Percentiles rank a stretch among this genome's conserved stretches.
Conservation (phyloP, 305 asterid genomes). For the Solanum hybrid region DNA sequence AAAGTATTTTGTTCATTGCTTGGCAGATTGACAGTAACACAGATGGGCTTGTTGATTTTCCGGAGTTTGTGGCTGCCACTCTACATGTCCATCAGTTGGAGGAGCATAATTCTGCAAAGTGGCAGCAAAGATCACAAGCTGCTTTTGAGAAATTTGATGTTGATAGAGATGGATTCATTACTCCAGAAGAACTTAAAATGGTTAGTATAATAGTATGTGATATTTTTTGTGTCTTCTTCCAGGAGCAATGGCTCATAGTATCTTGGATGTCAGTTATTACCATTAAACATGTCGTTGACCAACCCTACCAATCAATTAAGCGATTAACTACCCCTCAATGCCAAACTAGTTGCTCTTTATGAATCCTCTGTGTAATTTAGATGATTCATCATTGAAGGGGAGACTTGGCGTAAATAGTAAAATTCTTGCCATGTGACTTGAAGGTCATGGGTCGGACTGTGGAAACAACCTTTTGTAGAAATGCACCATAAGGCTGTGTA, state of each 20-base stretch:
- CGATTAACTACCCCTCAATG: neutral
- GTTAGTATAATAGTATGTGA: conserved; percentile 20
- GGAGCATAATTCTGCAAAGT: conserved; percentile 61
- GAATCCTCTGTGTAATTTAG: neutral
- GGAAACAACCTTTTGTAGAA: neutral
- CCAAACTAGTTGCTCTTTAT: neutral
- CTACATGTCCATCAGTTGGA: conserved; percentile 74
- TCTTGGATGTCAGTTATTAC: neutral
- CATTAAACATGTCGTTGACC: neutral
- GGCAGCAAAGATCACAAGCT: conserved; percentile 61
- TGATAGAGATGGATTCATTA: conserved; percentile 69
- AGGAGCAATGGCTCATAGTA: neutral
- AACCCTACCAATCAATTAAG: neutral
- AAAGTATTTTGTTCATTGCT: conserved; percentile 6
- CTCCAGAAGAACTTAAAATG: conserved; percentile 71
- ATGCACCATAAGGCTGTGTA: neutral
- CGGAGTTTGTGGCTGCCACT: conserved; percentile 82
- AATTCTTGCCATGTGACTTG: neutral
- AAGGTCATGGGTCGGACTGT: neutral
- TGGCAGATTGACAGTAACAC: conserved; percentile 81
- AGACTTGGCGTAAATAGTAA: neutral
- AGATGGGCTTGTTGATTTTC: conserved; percentile 77
- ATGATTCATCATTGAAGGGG: neutral
- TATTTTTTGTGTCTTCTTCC: neutral
- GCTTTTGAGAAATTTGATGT: conserved; percentile 82